phyloP scores from a whole-genome alignment of 176 grass and related monocot genomes.

The Raddia distichophylla region DNA sequence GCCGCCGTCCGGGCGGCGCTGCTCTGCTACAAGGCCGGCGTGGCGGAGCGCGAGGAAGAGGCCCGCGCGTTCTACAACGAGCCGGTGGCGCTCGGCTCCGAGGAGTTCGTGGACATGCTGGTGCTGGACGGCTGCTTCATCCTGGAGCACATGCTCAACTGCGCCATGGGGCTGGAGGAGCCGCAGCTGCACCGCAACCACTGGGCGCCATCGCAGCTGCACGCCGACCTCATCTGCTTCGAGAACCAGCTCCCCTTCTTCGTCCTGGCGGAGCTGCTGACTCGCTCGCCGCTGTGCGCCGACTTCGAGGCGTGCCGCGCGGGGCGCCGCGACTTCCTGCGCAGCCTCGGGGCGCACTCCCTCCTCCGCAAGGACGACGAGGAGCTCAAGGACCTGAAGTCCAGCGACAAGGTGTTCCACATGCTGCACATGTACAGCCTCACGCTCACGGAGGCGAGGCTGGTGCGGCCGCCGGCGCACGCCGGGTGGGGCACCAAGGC shows the following conservation, averaged over 20 bases:
- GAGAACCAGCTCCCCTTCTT: slow-evolving; percentile 32
- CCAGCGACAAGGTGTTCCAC: not conserved
- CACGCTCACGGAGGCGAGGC: not conserved
- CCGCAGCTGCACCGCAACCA: not conserved
- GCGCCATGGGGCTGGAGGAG: not conserved
- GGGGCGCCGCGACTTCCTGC: not conserved
- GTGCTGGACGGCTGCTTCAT: slow-evolving; percentile 30
- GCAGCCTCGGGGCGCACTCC: slow-evolving; percentile 5
- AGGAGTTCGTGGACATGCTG: slow-evolving; percentile 19
- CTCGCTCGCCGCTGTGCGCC: not conserved
- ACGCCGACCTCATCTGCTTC: slow-evolving; percentile 9
- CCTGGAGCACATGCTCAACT: slow-evolving; percentile 27
- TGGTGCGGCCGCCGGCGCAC: not conserved
- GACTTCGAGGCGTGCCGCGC: not conserved
- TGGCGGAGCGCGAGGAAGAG: not conserved
- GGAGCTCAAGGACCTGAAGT: not conserved
- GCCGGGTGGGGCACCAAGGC: not conserved
- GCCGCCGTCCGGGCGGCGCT: not conserved
- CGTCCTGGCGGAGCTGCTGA: not conserved
- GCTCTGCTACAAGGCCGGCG: not conserved
- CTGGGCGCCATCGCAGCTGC: slow-evolving; percentile 19
- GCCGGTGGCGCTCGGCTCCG: not conserved
- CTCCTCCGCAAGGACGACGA: slow-evolving; percentile 10
- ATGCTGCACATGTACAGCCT: slow-evolving; percentile 6
- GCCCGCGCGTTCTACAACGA: not conserved